Base-by-base conservation (phyloP, 2,329 filamentous ascomycete species). In the Mycocentrospora acerina region DNA sequence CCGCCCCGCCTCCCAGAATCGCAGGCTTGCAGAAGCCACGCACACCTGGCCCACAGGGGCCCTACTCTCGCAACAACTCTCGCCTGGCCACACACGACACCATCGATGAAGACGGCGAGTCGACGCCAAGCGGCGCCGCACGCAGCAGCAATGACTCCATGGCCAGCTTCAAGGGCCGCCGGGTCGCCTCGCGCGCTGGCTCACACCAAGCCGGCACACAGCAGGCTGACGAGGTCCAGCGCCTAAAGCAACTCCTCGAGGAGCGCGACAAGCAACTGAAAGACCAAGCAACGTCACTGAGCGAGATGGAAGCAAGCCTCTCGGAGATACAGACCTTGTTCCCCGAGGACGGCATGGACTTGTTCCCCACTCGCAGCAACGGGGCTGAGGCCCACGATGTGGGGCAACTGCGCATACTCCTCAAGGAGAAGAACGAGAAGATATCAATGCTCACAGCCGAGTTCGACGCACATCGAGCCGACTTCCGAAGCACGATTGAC, bases 401-500 rank as follows among this genome's bases (percentile, higher is more conserved):
- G 2, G 66, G 79, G 4, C 86, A 94, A 61, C 75, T 98, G 40
- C 83, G 90, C 37, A 80, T 85, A n/a, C 71, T 95, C 55, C 71
- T 98, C 37, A 80, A 88, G 16, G 93, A 98, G 70, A 96, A 95
- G 77, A 96, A 96, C 58, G 93, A 98, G 42, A 95, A 90, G 73
- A 96, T 98, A 51, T 83, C 86, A 17, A 84, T 91, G 75, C 79
- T 98, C 53, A 97, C 90, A 1, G 82, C 88, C 7, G 93, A 98
- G 62, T 98, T 98, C 57, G 93, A 98, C 62, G 82, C 86, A 8
- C 91, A 98, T 64, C 81, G 93, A 42, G 91, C 93, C 13, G 93
- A 98, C 67, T 98, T 98, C 70, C 79, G 93, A 52, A 95, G 88
- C 66, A 98, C 93, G 13, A 93, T 98, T 46, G 93, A 98, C 69